Base-by-base conservation (phyloP, 2,329 filamentous ascomycete genomes). In the Scolecobasidium constrictum region DNA sequence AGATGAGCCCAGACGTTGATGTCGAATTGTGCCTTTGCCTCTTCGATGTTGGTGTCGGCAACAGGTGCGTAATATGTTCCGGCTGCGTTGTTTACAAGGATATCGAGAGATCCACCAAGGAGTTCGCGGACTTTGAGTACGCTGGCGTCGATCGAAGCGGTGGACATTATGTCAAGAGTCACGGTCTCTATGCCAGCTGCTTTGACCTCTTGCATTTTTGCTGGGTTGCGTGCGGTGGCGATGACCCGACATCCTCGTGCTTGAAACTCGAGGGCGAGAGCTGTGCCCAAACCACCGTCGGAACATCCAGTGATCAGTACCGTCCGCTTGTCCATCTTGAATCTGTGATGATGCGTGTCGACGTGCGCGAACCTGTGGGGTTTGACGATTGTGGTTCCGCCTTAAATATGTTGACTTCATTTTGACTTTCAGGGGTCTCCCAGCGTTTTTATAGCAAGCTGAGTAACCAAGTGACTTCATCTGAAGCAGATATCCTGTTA, bases 41-140 rank as follows among this genome's bases (percentile, higher is more conserved):
- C 73, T 68, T 3, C 57, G 48, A n/a, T 70, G 50, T 17, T 36
- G 9, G 9, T 9, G 9, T 36, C 9, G 17, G 34, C 9, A 36
- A 36, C 11, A 17, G 17, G 34, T 36, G 9, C 9, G 12, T 9
- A 9, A 12, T 12, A 9, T 36, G 16, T 36, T 9, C 9, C 2
- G 73, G 72, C 9, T 46, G 73, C 74, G 58, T 77, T 77, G 53
- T 77, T 77, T 50, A 77, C 68, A 11, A 78, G 60, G 48, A 70
- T 68, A 50, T 77, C 67, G 15, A 78, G 61, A 36, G 63, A 66
- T 15, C 66, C 67, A 5, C 57, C 58, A 0, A 73, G 67, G 17
- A 64, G 59, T 13, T 56, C 56, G 31, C 65, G 56, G n/a, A 77
- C 62, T 42, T 69, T 63, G 5, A 60, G 53, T 47, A 61, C 64